phyloP scores from a whole-genome alignment of 1,284 basidiomycete species.

The Naganishia sp. region DNA sequence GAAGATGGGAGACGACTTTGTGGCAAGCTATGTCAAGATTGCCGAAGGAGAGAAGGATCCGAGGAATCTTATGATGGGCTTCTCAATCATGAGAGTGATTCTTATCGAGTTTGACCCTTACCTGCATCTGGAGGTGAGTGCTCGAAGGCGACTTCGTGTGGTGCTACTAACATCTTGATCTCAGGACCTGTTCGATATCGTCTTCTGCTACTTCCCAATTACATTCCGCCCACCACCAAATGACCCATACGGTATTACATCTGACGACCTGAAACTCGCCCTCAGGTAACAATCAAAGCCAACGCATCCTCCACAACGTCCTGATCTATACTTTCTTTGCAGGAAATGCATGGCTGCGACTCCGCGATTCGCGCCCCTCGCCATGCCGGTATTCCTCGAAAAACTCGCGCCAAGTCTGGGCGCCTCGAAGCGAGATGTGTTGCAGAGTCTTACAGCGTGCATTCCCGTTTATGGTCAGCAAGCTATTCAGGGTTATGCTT shows the following conservation, averaged over 20 bases:
- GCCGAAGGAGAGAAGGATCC: constrained; percentile 98
- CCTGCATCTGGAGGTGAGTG: constrained; percentile 69
- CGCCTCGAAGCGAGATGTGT: constrained; percentile 80
- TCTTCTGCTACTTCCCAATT: constrained; percentile 98
- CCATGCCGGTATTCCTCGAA: constrained; percentile 86
- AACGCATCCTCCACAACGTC: background rate
- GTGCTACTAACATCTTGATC: background rate
- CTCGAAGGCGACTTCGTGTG: background rate
- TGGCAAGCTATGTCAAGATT: constrained; percentile 73
- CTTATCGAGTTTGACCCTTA: constrained; percentile 83
- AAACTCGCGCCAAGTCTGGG: constrained; percentile 85
- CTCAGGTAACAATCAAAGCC: constrained; percentile 60
- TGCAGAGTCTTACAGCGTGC: constrained; percentile 71
- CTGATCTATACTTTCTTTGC: background rate
- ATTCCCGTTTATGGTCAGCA: constrained; percentile 77
- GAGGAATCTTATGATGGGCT: constrained; percentile 85
- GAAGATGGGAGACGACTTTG: constrained; percentile 67
- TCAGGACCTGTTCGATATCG: constrained; percentile 89
- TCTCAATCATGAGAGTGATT: constrained; percentile 81
- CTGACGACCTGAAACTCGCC: constrained; percentile 77
- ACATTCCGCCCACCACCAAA: constrained; percentile 92
- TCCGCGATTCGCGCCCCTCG: constrained; percentile 78
- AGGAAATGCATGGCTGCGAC: constrained; percentile 71
- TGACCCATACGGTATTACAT: constrained; percentile 89
- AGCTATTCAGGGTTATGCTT: constrained; percentile 64